Percentiles rank a stretch among this genome's conserved stretches.
Evolutionary conservation across 179 eudicot species (phyloP).

Genomic region (Spergularia azorica): DNA sequence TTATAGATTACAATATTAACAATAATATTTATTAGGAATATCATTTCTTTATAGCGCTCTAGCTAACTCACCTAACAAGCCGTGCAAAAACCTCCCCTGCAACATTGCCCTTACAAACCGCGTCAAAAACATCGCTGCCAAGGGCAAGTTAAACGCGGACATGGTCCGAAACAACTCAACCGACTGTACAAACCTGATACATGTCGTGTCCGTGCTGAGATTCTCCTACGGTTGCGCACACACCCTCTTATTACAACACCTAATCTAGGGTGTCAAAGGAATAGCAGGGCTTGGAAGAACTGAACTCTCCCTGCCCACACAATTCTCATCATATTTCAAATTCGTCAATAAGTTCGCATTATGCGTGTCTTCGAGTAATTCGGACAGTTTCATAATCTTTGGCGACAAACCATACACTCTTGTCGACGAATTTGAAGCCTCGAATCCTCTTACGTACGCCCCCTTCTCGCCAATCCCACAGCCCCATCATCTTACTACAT

Average conservation of each 20-base stretch:
- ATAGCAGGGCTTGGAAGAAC: conserved; percentile 49
- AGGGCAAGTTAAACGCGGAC: conserved; percentile 41
- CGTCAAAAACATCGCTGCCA: conserved; percentile 27
- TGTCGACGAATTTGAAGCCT: conserved; percentile 36
- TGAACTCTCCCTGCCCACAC: conserved; percentile 32
- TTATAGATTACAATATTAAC: no score
- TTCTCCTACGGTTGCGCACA: conserved; percentile 41
- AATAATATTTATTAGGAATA: no score
- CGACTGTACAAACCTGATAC: conserved; percentile 37
- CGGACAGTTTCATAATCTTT: conserved; percentile 36
- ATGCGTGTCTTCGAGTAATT: conserved; percentile 33
- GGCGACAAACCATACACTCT: conserved; percentile 48
- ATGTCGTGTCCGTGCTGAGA: conserved; percentile 6
- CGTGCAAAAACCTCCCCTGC: conserved; percentile 21
- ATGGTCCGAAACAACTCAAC: conserved; percentile 37
- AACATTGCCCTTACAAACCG: conserved; percentile 25
- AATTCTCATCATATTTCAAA: conserved; percentile 33
- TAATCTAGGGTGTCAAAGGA: conserved; percentile 33
- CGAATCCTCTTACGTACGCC: conserved; percentile 38
- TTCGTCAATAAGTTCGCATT: conserved; percentile 41
- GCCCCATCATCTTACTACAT: conserved; percentile 26
- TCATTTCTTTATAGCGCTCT: conserved; percentile 22
- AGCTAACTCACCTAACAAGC: conserved; percentile 10
- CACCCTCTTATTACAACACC: conserved; percentile 14
- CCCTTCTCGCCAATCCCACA: conserved; percentile 37